phyloP scores from a whole-genome alignment of 2,329 filamentous ascomycete genomes.

The Trichoderma polysporum region DNA sequence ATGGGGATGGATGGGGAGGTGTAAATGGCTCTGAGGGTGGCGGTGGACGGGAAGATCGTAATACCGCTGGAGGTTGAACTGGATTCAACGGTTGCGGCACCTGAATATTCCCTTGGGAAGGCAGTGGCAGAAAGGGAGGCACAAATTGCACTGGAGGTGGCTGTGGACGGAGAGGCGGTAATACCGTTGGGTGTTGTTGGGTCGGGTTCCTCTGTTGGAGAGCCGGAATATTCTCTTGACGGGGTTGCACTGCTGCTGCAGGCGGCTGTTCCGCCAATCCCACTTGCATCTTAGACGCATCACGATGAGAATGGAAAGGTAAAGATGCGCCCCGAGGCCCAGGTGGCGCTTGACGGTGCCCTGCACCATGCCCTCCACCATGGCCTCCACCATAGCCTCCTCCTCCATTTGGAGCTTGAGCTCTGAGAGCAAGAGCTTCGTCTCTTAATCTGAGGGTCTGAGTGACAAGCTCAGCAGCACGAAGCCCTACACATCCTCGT shows the following conservation, averaged over 20 bases:
- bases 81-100: no score
- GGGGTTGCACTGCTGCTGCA: not conserved
- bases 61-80: no score
- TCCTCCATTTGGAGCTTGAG: not conserved
- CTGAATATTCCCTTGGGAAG: not conserved
- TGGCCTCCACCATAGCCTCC: no score
- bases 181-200: not conserved
- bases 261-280: not conserved
- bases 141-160: no score
- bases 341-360: not conserved
- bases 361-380: no score
- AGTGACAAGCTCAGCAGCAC: no score
- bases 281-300: not conserved
- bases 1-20: no score
- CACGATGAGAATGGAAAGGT: not conserved
- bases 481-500: no score
- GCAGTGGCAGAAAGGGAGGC: not conserved
- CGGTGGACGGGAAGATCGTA: no score
- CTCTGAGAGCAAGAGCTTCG: no score
- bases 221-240: not conserved
- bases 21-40: no score
- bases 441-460: no score
- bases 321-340: not conserved
- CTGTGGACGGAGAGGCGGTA: not conserved
- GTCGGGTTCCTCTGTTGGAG: not conserved